Conservation (phyloP, 2,329 filamentous ascomycete genomes). For the Monilinia fructicola region DNA sequence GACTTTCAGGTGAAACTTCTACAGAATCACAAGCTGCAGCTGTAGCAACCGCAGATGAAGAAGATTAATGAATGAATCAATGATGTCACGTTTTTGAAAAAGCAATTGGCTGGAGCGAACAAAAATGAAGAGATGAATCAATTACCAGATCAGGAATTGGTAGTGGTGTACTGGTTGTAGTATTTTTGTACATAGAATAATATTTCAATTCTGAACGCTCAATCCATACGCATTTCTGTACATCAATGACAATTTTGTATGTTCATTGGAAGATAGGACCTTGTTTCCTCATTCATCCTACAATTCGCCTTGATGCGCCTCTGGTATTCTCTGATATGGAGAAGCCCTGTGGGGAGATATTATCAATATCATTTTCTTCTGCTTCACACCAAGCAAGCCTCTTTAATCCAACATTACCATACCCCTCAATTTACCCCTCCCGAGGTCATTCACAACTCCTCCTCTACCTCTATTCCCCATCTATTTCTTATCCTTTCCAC, state of each 20-base stretch:
- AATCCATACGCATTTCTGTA: constrained; percentile 3
- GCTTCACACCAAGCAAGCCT: constrained; percentile 3
- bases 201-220: constrained; percentile 26
- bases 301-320: not conserved
- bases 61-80: constrained; percentile 28
- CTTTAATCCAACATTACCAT: constrained; percentile 10
- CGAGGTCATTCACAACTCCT: constrained; percentile 36
- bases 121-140: constrained; percentile 17
- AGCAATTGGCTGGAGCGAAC: constrained; percentile 7
- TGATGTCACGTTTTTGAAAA: constrained; percentile 22
- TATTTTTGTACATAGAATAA: constrained; percentile 40
- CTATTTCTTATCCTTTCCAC: constrained; percentile 40
- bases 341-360: not conserved
- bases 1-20: constrained; percentile 35
- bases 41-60: constrained; percentile 33
- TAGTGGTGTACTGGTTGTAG: constrained; percentile 20
- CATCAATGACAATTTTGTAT: not conserved
- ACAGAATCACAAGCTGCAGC: constrained; percentile 30
- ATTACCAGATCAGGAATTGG: constrained; percentile 12
- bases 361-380: not conserved
- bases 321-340: not conserved
- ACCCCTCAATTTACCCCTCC: constrained; percentile 31
- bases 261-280: not conserved
- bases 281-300: constrained; percentile 2
- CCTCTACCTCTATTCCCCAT: constrained; percentile 33